A percentile compares a stretch with the other conserved stretches of the same genome.
Evolutionary conservation across 768 basidiomycete genomes (phyloP).

Genomic region (Tricholoma furcatifolium): DNA sequence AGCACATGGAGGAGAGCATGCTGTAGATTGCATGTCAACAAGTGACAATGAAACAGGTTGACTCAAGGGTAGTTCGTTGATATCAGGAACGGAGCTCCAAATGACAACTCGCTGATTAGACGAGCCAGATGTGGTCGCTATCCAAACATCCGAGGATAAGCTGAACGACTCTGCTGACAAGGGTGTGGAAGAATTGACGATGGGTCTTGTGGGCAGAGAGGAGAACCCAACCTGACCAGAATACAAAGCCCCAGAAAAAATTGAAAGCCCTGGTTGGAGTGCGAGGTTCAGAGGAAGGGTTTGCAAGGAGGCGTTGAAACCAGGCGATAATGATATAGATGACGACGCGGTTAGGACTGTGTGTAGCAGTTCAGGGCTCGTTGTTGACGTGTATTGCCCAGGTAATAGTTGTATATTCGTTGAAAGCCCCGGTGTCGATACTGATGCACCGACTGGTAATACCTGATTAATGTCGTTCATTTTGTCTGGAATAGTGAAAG

Average conservation of each 20-base stretch:
- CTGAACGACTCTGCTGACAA: slow-evolving; percentile 50
- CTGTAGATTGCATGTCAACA: slow-evolving; percentile 53
- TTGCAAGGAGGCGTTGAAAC: slow-evolving; percentile 52
- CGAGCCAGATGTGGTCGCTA: slow-evolving; percentile 45
- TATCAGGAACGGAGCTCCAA: slow-evolving; percentile 81
- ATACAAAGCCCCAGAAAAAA: slow-evolving; percentile 52
- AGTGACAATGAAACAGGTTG: slow-evolving; percentile 50
- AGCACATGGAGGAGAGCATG: slow-evolving; percentile 71
- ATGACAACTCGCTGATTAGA: slow-evolving; percentile 54
- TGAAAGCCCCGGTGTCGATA: slow-evolving; percentile 48
- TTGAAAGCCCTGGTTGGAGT: slow-evolving; percentile 54
- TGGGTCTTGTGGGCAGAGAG: slow-evolving; percentile 39
- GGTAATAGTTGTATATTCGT: slow-evolving; percentile 55
- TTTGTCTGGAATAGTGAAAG: neutral
- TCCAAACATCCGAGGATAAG: slow-evolving; percentile 56
- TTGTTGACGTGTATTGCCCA: slow-evolving; percentile 60
- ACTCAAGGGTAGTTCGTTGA: slow-evolving; percentile 60
- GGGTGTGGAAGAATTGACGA: slow-evolving; percentile 38
- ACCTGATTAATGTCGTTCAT: neutral
- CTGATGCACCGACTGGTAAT: slow-evolving; percentile 53
- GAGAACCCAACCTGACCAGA: slow-evolving; percentile 52
- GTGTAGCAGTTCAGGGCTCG: slow-evolving; percentile 59
- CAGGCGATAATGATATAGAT: slow-evolving; percentile 46
- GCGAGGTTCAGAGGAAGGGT: slow-evolving; percentile 52
- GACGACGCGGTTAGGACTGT: slow-evolving; percentile 53